Evolutionary conservation across 140 eudicot species (phyloP).

Genomic region (Erigeron philadelphicus): DNA sequence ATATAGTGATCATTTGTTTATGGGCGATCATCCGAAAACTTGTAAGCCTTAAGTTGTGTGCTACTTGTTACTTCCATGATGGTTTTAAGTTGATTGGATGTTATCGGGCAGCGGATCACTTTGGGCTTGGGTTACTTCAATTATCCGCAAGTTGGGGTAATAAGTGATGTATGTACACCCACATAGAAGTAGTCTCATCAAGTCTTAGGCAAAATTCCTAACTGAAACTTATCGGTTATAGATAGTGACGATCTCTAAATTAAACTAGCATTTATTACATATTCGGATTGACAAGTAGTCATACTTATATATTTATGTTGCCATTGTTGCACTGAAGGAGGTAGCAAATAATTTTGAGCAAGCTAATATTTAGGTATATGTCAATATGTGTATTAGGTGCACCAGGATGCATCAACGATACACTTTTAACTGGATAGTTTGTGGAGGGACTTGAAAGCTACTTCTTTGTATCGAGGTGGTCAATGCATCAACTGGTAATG

Average conservation of each 20-base stretch:
- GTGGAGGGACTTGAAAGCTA: constrained; percentile 85
- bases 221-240: too few relatives aligned
- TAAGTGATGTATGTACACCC: neutral
- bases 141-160: neutral
- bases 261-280: neutral
- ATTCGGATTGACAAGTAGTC: neutral
- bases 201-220: too few relatives aligned
- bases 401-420: constrained; percentile 87
- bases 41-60: too few relatives aligned
- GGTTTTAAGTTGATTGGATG: neutral
- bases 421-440: constrained; percentile 81
- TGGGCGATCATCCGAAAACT: too few relatives aligned
- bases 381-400: constrained; percentile 62
- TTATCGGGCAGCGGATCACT: too few relatives aligned
- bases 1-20: too few relatives aligned
- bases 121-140: too few relatives aligned
- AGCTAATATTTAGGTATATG: neutral
- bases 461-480: constrained; percentile 90
- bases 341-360: neutral
- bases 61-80: neutral
- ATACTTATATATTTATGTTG: neutral
- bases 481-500: constrained; percentile 97
- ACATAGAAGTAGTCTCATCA: neutral
- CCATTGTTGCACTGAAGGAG: neutral
- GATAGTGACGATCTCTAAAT: neutral